Conservation (phyloP, 2,329 filamentous ascomycete species). For the Cryphonectria carpinicola region DNA sequence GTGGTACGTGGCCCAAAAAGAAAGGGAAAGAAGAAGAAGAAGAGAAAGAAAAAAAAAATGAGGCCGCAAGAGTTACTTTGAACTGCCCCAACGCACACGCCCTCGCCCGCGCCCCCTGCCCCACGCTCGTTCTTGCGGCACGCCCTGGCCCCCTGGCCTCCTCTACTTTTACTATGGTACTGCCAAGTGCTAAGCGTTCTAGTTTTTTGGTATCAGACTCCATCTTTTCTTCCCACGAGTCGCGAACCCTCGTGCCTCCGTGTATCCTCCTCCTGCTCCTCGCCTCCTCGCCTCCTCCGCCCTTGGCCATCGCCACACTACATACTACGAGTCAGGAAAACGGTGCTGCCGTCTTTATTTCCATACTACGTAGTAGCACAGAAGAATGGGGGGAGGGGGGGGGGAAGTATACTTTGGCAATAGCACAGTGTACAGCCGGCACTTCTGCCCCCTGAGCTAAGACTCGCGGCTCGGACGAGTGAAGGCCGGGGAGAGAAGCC, state of each 20-base stretch:
- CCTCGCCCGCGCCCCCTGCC: too few species aligned
- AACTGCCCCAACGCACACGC: not conserved
- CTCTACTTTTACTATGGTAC: not conserved
- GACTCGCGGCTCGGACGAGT: not conserved
- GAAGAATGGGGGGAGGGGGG: not conserved
- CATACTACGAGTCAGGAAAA: not conserved
- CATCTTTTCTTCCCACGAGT: slow-evolving; percentile 14
- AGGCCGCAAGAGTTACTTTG: not conserved
- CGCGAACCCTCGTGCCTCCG: not conserved
- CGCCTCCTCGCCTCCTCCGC: slow-evolving; percentile 1
- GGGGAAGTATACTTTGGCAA: not conserved
- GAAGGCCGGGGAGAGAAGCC: not conserved
- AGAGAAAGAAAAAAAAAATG: not conserved
- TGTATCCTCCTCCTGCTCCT: too few species aligned
- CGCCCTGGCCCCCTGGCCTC: not conserved
- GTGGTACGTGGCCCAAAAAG: not conserved
- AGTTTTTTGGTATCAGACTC: slow-evolving; percentile 24
- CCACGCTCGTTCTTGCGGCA: not conserved
- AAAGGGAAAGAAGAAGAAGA: too few species aligned
- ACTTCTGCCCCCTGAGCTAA: not conserved
- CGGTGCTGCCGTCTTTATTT: not conserved
- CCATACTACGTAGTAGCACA: not conserved
- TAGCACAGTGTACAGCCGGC: not conserved
- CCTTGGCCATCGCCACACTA: not conserved
- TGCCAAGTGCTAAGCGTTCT: slow-evolving; percentile 7